A percentile compares a stretch with the other conserved stretches of the same genome.
phyloP scores from a whole-genome alignment of 1,284 basidiomycete genomes.

The Marasmius sp. region DNA sequence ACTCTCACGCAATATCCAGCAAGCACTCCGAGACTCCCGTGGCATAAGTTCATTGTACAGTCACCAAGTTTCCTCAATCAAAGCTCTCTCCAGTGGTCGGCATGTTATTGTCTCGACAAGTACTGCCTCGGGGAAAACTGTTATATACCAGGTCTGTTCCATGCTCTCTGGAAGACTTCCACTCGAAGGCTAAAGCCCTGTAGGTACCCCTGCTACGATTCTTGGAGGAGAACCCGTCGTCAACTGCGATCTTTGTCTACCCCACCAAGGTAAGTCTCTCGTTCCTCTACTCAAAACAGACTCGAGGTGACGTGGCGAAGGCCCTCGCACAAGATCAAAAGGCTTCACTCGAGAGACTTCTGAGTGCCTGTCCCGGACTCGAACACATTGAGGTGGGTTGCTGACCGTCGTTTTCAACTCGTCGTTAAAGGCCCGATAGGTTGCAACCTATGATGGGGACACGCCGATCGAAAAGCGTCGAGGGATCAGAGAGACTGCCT shows the following conservation, averaged over 20 bases:
- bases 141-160: slow-evolving; percentile 78
- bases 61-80: slow-evolving; percentile 81
- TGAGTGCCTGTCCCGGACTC: slow-evolving; percentile 63
- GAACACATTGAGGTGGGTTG: slow-evolving; percentile 54
- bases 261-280: slow-evolving; percentile 71
- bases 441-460: slow-evolving; percentile 89
- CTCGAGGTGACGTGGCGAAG: slow-evolving; percentile 30
- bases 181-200: not conserved
- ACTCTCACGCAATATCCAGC: slow-evolving; percentile 56
- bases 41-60: slow-evolving; percentile 71
- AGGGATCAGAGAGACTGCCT: slow-evolving; percentile 60
- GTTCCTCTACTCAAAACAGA: not conserved
- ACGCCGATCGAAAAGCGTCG: slow-evolving; percentile 69
- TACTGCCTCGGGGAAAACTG: slow-evolving; percentile 90
- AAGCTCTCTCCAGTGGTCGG: slow-evolving; percentile 57
- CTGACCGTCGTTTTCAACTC: not conserved
- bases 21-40: slow-evolving; percentile 63
- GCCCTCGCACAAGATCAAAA: slow-evolving; percentile 91
- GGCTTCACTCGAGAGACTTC: slow-evolving; percentile 63
- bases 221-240: slow-evolving; percentile 58
- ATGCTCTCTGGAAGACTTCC: not conserved
- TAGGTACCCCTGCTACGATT: slow-evolving; percentile 75
- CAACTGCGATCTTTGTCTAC: slow-evolving; percentile 86
- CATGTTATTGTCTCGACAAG: slow-evolving; percentile 90
- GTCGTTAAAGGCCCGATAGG: slow-evolving; percentile 25